Evolutionary conservation across 73 alveolate genomes (phyloP).

Genomic region (Paramecium octaurelia): DNA sequence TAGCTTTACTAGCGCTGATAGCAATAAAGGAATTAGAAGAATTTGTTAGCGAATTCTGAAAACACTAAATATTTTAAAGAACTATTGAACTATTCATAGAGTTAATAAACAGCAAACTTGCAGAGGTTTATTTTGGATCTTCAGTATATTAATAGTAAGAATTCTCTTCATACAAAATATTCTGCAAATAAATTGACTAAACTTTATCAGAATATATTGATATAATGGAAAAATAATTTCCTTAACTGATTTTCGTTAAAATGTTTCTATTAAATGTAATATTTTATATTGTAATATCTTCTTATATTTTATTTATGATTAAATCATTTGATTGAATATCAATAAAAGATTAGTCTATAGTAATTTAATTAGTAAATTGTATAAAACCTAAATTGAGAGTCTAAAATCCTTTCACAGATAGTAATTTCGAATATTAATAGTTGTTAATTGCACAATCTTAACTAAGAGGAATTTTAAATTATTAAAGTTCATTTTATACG

Average conservation of each 20-base stretch:
- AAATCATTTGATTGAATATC: background rate
- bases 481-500: too few species aligned
- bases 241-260: too few species aligned
- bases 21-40: background rate
- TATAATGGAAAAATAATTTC: background rate
- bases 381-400: background rate
- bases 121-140: background rate
- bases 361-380: too few species aligned
- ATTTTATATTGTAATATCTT: too few species aligned
- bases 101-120: background rate
- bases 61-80: background rate
- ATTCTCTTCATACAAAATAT: background rate
- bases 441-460: background rate
- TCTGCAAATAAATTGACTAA: too few species aligned
- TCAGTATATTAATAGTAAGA: background rate
- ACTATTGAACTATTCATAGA: background rate
- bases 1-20: background rate
- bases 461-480: background rate
- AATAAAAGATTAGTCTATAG: background rate
- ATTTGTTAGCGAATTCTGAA: background rate
- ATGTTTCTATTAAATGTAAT: too few species aligned
- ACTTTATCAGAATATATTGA: background rate
- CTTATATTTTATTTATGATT: background rate
- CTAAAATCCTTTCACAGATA: background rate
- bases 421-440: too few species aligned